Evolutionary conservation across 148 eudicot genomes (phyloP), one percentile per base, ranked within the genome.

Genomic region (Linanthus parryae): DNA sequence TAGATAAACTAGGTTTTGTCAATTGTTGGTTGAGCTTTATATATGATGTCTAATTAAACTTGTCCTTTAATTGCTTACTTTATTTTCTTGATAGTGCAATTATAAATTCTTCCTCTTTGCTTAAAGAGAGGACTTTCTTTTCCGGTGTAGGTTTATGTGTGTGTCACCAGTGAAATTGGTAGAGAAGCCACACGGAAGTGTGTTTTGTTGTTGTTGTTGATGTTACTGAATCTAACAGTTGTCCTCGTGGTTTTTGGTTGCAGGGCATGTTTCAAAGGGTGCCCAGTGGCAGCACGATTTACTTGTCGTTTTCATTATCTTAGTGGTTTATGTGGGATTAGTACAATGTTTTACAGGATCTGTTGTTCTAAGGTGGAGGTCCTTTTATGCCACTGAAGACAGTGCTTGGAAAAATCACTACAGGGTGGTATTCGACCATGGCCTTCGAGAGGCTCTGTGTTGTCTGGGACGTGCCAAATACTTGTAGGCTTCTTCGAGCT

Each of bases 381-480:
- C 86, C 18, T 85, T 85, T 35, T 85, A 85, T 72, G 63, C 70
- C 35, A 77, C 66, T 24, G 77, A 79, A 69, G 81, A 82, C 59
- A 58, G 63, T 65, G 85, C 75, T 38, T 85, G 95, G 95, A 85
- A 77, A 71, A 70, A 79, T 57, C 89, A 85, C 74, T 85, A 85
- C 54, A 68, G 70, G 58, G 95, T 79, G 79, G 86, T 85, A 37
- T 85, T 82, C 57, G 89, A 85, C 71, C 81, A 85, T 44, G 79
- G 95, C 40, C 79, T 85, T 67, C 85, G 83, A 56, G 95, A 85
- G 72, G 95, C 83, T 67, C 70, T 85, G 56, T 85, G 95, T 70
- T 85, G 95, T 70, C 58, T 85, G 65, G 94, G 95, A 44, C 95
- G 85, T 35, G 65, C 61, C 54, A 82, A 74, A 74, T 85, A 85